phyloP scores from a whole-genome alignment of 1,284 basidiomycete genomes.

The Heterobasidion irregulare region DNA sequence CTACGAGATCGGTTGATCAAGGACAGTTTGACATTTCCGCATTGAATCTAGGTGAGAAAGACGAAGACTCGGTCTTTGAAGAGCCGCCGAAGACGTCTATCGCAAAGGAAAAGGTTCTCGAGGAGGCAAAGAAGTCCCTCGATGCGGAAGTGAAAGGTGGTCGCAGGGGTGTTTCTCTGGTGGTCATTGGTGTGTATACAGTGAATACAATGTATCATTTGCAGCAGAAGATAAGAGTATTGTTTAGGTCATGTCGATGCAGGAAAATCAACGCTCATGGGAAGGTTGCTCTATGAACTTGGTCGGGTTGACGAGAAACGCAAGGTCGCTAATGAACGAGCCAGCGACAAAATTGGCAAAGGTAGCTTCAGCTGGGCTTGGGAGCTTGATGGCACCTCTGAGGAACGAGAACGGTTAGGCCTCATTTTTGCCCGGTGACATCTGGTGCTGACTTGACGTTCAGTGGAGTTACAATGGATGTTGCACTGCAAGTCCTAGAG shows the following conservation, averaged over 20 bases:
- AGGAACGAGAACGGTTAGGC: slow-evolving; percentile 84
- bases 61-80: slow-evolving; percentile 28
- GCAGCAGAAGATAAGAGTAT: neutral
- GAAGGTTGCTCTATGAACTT: slow-evolving; percentile 86
- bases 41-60: slow-evolving; percentile 55
- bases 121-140: slow-evolving; percentile 61
- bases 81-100: slow-evolving; percentile 65
- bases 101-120: slow-evolving; percentile 79
- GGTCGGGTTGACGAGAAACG: slow-evolving; percentile 85
- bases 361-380: slow-evolving; percentile 97
- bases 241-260: slow-evolving; percentile 91
- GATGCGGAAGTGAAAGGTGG: slow-evolving; percentile 39
- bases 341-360: slow-evolving; percentile 89
- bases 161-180: slow-evolving; percentile 71
- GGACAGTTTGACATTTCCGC: slow-evolving; percentile 66
- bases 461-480: slow-evolving; percentile 97
- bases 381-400: slow-evolving; percentile 89
- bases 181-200: slow-evolving; percentile 80
- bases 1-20: slow-evolving; percentile 30
- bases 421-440: neutral
- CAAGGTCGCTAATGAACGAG: slow-evolving; percentile 79
- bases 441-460: neutral
- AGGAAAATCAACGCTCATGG: slow-evolving; percentile 98
- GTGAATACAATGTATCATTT: neutral
- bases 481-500: slow-evolving; percentile 78